Percentiles rank a stretch among this genome's conserved stretches.
These are phyloP conservation scores for Kuraishia ogatae DNA, from an alignment of 805 yeast genomes.

Conservation along the genomic window DNA sequence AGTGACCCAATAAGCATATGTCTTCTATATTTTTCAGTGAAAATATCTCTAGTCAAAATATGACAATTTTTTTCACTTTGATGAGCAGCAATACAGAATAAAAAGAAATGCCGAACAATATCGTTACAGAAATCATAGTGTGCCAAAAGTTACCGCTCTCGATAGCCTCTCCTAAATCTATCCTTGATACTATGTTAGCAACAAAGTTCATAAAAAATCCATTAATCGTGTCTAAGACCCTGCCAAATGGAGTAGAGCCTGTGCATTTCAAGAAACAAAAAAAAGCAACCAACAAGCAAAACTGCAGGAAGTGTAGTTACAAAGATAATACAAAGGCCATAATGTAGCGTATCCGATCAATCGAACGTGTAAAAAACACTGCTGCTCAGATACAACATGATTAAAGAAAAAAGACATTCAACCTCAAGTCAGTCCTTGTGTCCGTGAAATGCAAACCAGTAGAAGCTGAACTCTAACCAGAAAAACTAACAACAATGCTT, in stretches of 20 bases:
- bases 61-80: too few relatives aligned
- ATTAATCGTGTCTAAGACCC: background rate
- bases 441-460: background rate
- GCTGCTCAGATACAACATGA: background rate
- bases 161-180: too few relatives aligned
- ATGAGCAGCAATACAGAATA: too few relatives aligned
- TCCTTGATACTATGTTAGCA: too few relatives aligned
- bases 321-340: background rate
- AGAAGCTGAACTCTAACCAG: background rate
- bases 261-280: background rate
- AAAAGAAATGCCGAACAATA: too few relatives aligned
- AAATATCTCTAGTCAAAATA: too few relatives aligned
- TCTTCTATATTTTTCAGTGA: too few relatives aligned
- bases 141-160: too few relatives aligned
- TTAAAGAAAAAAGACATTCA: background rate
- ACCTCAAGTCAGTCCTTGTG: background rate
- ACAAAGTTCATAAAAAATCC: background rate
- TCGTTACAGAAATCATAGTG: too few relatives aligned
- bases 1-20: too few relatives aligned
- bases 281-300: background rate
- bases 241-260: background rate
- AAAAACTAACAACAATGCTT: background rate
- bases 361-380: background rate
- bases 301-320: background rate
- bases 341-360: background rate